Base-by-base conservation (phyloP, 768 basidiomycete genomes). In the Mycena maculata region DNA sequence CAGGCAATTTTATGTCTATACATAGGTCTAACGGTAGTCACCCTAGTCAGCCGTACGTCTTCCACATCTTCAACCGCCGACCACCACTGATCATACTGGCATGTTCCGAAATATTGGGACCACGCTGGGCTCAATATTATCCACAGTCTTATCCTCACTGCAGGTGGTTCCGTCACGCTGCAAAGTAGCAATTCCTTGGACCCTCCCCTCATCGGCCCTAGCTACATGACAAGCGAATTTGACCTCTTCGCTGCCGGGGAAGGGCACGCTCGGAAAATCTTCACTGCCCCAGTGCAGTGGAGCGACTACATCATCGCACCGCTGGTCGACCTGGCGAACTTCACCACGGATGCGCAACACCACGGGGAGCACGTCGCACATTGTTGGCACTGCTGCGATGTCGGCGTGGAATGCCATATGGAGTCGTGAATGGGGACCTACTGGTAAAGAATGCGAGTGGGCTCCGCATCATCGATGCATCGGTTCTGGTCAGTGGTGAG, bases 161-260 rank as follows among this genome's bases (percentile, higher is more conserved):
- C 50, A 74, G 76, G 71, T 47, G 77, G 77, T 16, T 70, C 71
- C 9, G 60, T 77, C 27, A 72, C 69, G 12, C 57, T 79, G 22
- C 75, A 74, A 39, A 71, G 72, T 30, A 66, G 60, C 48, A 65
- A 79, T 42, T 77, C 77, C 4, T 70, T 75, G 16, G 68, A 63
- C 13, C 41, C 67, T 4, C 76, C 78, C 1, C 53, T 78, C 50
- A 76, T 80, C 48, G 66, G 78, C 54, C 75, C 74, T 7, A 70
- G 63, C 8, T 50, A 69, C 42, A 42, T 59, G 16, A 4, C 73
- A 3, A 61, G 52, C 2, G 62, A 72, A 23, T 38, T 76, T 23
- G 64, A 65, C 31, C 3, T 65, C 1, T 65, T 65, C 60, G 65
- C 70, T 9, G 71, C 77, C 72, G 74, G 73, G 3, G 65, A 80